Evolutionary conservation across 495 filamentous ascomycete genomes (phyloP).

Genomic region (Poronia punctata): DNA sequence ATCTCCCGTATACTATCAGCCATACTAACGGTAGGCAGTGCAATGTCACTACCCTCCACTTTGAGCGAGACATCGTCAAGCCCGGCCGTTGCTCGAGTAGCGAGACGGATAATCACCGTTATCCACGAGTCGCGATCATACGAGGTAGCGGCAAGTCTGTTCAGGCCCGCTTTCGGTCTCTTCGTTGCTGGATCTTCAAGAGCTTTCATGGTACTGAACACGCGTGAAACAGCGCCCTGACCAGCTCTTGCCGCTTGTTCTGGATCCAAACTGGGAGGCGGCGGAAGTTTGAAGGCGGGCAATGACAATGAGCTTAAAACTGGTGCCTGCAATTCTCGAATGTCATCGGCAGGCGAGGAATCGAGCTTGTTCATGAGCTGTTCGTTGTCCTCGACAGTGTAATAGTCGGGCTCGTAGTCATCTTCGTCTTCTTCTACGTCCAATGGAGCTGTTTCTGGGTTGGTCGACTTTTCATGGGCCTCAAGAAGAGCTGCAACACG

Average conservation of each 20-base stretch:
- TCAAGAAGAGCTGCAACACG: conserved; percentile 31
- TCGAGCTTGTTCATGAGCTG: conserved; percentile 66
- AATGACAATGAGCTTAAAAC: conserved; percentile 33
- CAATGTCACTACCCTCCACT: conserved; percentile 32
- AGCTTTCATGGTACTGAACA: conserved; percentile 67
- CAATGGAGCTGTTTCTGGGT: conserved; percentile 41
- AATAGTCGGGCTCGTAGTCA: conserved; percentile 81
- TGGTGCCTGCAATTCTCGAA: conserved; percentile 20
- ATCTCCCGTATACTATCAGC: conserved; percentile 67
- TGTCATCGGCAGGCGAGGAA: conserved; percentile 49
- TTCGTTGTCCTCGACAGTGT: conserved; percentile 62
- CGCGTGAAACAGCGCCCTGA: conserved; percentile 59
- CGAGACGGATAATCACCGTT: conserved; percentile 75
- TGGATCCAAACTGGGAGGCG: conserved; percentile 64
- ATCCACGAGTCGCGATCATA: conserved; percentile 90
- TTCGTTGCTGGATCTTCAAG: conserved; percentile 51
- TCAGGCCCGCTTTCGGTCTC: conserved; percentile 61
- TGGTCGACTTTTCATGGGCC: conserved; percentile 34
- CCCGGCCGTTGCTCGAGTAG: conserved; percentile 68
- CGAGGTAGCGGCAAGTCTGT: conserved; percentile 74
- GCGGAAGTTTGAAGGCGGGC: conserved; percentile 68
- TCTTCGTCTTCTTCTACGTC: conserved; percentile 76
- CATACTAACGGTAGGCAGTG: conserved; percentile 32
- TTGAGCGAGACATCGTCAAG: conserved; percentile 52
- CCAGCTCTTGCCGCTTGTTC: conserved; percentile 62